Percentiles rank a stretch among this genome's conserved stretches.
Conservation (phyloP, 2,329 filamentous ascomycete genomes). For the Sporothrix schenckii region DNA sequence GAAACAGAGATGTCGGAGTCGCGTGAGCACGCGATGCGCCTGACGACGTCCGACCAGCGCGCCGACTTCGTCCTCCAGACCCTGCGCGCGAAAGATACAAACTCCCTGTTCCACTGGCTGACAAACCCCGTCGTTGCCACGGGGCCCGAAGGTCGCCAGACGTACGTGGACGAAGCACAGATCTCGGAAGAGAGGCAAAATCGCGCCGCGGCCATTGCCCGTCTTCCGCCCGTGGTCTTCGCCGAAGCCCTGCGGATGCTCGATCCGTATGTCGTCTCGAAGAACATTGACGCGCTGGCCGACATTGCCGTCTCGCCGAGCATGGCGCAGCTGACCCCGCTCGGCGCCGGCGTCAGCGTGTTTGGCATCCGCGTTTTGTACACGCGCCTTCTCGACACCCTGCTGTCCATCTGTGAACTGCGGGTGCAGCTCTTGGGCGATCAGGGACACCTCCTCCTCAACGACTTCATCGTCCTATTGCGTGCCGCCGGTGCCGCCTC, state of each 20-base stretch:
- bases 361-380: conserved; percentile 53
- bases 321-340: conserved; percentile 48
- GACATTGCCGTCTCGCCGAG: conserved; percentile 47
- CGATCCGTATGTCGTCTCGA: conserved; percentile 58
- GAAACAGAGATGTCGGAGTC: neutral
- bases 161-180: neutral
- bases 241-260: conserved; percentile 65
- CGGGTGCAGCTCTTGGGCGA: conserved; percentile 40
- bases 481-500: conserved; percentile 53
- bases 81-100: neutral
- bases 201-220: conserved; percentile 20
- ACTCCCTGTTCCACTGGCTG: conserved; percentile 2
- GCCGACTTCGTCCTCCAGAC: conserved; percentile 11
- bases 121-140: conserved; percentile 10
- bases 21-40: neutral
- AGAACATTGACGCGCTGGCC: conserved; percentile 53
- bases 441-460: conserved; percentile 39
- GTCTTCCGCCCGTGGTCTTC: conserved; percentile 59
- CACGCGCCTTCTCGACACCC: conserved; percentile 43
- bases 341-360: conserved; percentile 46
- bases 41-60: neutral
- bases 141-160: neutral
- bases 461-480: conserved; percentile 52
- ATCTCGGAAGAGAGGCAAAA: neutral
- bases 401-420: conserved; percentile 44